Evolutionary conservation across 2,329 filamentous ascomycete genomes (phyloP).

Genomic region (Epichloe glyceriae): DNA sequence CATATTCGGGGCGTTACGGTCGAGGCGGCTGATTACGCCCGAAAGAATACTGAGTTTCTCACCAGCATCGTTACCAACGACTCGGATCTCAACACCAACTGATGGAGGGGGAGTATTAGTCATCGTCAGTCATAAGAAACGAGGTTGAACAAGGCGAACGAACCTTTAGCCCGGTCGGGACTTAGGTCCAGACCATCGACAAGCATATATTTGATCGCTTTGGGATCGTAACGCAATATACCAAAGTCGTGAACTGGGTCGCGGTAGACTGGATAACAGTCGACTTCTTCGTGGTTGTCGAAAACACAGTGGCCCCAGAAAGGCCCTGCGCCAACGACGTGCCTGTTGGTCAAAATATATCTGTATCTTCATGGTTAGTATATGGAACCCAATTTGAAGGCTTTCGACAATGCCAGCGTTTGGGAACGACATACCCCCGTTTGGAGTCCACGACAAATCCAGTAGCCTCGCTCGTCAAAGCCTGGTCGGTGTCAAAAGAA

Average conservation of each 20-base stretch:
- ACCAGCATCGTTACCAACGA: slow-evolving; percentile 96
- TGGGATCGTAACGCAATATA: slow-evolving; percentile 90
- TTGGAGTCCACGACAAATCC: slow-evolving; percentile 96
- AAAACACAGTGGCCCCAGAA: slow-evolving; percentile 99
- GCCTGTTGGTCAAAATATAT: slow-evolving; percentile 77
- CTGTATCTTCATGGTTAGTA: slow-evolving; percentile 17
- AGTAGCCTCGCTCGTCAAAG: slow-evolving; percentile 87
- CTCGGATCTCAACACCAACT: slow-evolving; percentile 88
- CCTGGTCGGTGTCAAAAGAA: slow-evolving; percentile 94
- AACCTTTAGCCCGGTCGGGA: slow-evolving; percentile 68
- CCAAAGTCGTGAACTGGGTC: slow-evolving; percentile 98
- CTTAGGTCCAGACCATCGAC: slow-evolving; percentile 67
- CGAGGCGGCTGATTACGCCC: slow-evolving; percentile 89
- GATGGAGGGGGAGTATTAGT: slow-evolving; percentile 9
- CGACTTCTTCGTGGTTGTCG: slow-evolving; percentile 95
- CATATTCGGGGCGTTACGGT: slow-evolving; percentile 97
- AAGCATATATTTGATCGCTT: slow-evolving; percentile 94
- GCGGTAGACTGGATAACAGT: slow-evolving; percentile 92
- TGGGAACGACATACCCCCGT: slow-evolving; percentile 47
- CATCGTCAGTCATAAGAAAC: not conserved
- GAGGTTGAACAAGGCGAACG: slow-evolving; percentile 8
- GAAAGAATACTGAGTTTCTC: slow-evolving; percentile 97
- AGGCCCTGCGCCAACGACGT: slow-evolving; percentile 88
- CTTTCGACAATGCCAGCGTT: not conserved
- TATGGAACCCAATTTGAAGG: not conserved